Base-by-base conservation (phyloP, 768 basidiomycete genomes). In the Grammothele lineata region DNA sequence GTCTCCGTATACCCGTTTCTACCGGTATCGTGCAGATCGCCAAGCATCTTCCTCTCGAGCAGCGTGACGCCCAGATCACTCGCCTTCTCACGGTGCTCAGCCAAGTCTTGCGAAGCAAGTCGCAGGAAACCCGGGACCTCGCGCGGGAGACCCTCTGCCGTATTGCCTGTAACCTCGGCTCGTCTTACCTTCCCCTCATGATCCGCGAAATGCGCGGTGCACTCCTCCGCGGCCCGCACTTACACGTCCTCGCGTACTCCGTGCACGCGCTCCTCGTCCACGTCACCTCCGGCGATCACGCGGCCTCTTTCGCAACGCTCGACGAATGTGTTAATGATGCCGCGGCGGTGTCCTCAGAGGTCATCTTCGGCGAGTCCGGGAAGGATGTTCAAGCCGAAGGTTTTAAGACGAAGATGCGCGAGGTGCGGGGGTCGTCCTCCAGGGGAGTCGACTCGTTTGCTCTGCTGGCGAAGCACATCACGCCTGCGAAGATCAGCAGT, bases 371-470 rank as follows among this genome's bases (percentile, higher is more conserved):
- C 22, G 83, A 93, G 62, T 93, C 94, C 1, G 89, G 87, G 12
- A 89, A 88, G 64, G 91, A 97, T 57, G 83, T 88, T 0, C 80
- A 83, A 47, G 74, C 85, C 3, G 92, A 93, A 56, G 94, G 85
- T 21, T 97, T 95, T 80, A 91, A 85, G 69, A 93, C 92, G 15
- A 93, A 89, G 66, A 88, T 92, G 81, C 78, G 87, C 18, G 95
- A 99, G 69, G 95, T 94, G 23, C 77, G 83, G 25, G 77, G 81
- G 9, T 92, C 91, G 21, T 76, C 83, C 2, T 80, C 89, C n/a
- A 82, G 82, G 60, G 92, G 86, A 2, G 69, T 95, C 25, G 92
- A 98, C 61, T 83, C 88, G 0, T 92, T 96, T 58, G 79, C 83
- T 12, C 77, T 92, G 47, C 68, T 90, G 25, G 86, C 95, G 9